Conservation (phyloP, 805 yeast species). For the Monosporozyma siamensis region DNA sequence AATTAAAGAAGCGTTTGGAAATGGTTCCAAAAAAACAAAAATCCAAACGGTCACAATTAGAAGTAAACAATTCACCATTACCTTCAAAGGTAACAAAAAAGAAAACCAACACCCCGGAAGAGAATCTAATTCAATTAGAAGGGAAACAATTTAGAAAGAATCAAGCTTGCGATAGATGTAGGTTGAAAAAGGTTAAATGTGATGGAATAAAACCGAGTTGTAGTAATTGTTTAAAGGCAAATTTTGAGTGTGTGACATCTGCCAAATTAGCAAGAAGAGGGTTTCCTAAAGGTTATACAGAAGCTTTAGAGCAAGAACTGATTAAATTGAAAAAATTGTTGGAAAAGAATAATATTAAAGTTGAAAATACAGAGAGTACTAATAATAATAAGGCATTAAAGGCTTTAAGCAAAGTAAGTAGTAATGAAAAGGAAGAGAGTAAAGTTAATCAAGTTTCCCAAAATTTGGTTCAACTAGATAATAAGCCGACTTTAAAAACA, state of each 20-base stretch:
- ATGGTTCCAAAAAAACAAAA: too few species aligned
- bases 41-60: too few species aligned
- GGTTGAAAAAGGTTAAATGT: slow-evolving; percentile 34
- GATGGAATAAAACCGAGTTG: slow-evolving; percentile 55
- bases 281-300: slow-evolving; percentile 75
- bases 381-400: background rate
- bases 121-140: slow-evolving; percentile 11
- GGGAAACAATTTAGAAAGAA: slow-evolving; percentile 37
- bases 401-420: too few species aligned
- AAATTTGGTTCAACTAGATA: too few species aligned
- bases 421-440: too few species aligned
- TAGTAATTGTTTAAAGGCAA: slow-evolving; percentile 54
- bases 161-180: slow-evolving; percentile 80
- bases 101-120: background rate
- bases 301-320: slow-evolving; percentile 56
- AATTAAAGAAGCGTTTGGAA: too few species aligned
- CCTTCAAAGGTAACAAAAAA: too few species aligned
- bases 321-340: slow-evolving; percentile 44
- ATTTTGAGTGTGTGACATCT: slow-evolving; percentile 59
- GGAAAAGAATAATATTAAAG: slow-evolving; percentile 2
- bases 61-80: too few species aligned
- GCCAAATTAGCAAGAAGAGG: slow-evolving; percentile 70
- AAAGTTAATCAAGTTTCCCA: too few species aligned
- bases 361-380: background rate
- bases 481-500: too few species aligned